Base-by-base conservation (phyloP, 2,329 filamentous ascomycete species). In the Fusarium sp. region DNA sequence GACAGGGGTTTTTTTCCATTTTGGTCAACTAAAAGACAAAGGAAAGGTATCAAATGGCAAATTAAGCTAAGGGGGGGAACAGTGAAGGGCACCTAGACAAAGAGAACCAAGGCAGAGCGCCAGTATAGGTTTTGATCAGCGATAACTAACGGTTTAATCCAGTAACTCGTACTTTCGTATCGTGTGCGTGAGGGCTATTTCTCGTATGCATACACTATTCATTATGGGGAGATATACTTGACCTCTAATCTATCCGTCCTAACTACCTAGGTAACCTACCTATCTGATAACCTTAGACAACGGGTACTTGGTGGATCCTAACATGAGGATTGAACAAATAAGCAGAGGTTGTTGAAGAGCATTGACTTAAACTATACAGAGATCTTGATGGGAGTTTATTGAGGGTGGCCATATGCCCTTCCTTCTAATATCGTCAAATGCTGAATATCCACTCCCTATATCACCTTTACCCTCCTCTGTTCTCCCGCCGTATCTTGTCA, bases 401-500 rank as follows among this genome's bases (percentile, higher is more conserved):
- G 43, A 24, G 8, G 0, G 5, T 24, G 14, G 5, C 22, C 18
- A 18, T 18, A 48, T 48, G 18, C 43, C 14, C 7, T 27, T 48
- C 27, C 27, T 29, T 29, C 27, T 45, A 22, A 11, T 45, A 22
- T 45, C n/a, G 20, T 45, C 20, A 11, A 22, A 22, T 22, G 41
- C 41, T 14, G 16, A 14, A 22, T 22, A 20, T 45, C 6, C 16
- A n/a, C 16, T 24, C 14, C 22, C 5, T 11, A 22, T 31, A 31
- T 24, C 6, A 27, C 24, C 22, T 8, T 37, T 48, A 6, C 29
- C 20, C 31, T 64, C 64, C 64, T 41, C 64, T 65, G 41, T 43
- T 64, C 59, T 73, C 72, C 41, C 69, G 72, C 59, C 68, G 71
- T 61, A 93, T 85, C 79, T 88, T 85, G 73, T 92, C 88, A 83